Conservation (phyloP, 2,329 filamentous ascomycete species). For the Neophaeococcomyces mojaviensis region DNA sequence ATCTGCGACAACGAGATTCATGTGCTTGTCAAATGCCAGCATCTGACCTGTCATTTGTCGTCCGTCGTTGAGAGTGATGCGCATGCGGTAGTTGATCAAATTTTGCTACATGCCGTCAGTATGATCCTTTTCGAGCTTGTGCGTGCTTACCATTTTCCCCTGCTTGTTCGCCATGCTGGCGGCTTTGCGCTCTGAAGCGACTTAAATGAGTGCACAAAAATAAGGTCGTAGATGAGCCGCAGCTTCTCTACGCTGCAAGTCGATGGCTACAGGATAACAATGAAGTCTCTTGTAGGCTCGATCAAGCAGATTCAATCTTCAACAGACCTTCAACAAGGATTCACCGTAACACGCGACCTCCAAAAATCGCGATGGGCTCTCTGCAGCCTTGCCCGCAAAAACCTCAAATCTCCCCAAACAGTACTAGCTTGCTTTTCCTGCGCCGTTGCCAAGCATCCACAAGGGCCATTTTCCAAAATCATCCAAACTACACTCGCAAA, state of each 20-base stretch:
- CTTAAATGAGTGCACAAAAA: constrained; percentile 25
- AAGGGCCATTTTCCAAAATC: not conserved
- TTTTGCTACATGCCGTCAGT: constrained; percentile 49
- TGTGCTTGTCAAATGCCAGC: constrained; percentile 99
- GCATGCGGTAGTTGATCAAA: constrained; percentile 97
- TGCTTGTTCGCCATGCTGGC: constrained; percentile 78
- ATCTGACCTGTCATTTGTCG: constrained; percentile 97
- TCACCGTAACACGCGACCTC: not conserved
- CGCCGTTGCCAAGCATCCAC: constrained; percentile 4
- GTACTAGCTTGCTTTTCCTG: constrained; percentile 6
- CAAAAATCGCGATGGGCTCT: not conserved
- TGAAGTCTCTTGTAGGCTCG: constrained; percentile 15
- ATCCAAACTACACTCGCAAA: not conserved
- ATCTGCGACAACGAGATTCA: constrained; percentile 98
- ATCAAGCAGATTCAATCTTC: constrained; percentile 12
- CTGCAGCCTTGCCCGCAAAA: constrained; percentile 1
- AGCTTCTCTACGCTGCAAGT: constrained; percentile 17
- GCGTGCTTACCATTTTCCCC: constrained; percentile 90
- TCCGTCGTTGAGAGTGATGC: constrained; percentile 88
- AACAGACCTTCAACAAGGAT: not conserved
- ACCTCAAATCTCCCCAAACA: not conserved
- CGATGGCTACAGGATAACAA: constrained; percentile 18
- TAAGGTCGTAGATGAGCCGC: constrained; percentile 16
- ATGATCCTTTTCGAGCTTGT: constrained; percentile 22
- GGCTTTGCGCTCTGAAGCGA: constrained; percentile 40